Percentiles rank a stretch among this genome's conserved stretches.
Evolutionary conservation across 768 basidiomycete genomes (phyloP).

Genomic region (Tulasnella sp.): DNA sequence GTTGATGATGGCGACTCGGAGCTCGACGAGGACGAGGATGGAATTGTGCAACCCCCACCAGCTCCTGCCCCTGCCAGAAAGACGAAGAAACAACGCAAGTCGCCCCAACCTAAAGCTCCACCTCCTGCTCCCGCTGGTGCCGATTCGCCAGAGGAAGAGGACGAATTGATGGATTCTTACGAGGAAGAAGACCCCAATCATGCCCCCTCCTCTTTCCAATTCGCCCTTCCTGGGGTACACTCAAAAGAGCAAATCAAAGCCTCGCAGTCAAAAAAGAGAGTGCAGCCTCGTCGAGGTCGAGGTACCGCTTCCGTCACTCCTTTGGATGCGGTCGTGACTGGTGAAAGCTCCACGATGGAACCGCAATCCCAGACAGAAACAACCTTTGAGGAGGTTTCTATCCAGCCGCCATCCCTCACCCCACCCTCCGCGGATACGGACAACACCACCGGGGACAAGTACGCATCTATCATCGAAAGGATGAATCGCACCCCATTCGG

Average conservation of each 20-base stretch:
- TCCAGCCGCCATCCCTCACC: neutral
- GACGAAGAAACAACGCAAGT: neutral
- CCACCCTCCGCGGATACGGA: neutral
- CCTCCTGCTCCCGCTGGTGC: neutral
- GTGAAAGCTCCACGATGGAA: neutral
- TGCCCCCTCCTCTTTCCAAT: neutral
- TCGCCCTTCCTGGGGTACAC: neutral
- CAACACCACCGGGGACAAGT: neutral
- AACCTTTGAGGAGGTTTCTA: neutral
- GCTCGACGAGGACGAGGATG: conserved; percentile 2
- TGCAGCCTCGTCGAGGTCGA: neutral
- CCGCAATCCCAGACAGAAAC: neutral
- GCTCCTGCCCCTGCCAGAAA: neutral
- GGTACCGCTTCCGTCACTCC: neutral
- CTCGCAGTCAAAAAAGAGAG: neutral
- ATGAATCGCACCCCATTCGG: neutral
- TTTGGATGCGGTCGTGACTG: neutral
- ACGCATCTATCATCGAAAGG: neutral
- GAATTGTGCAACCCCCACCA: neutral
- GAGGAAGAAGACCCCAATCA: neutral
- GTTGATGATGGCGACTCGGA: neutral
- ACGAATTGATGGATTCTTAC: neutral
- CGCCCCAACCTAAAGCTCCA: neutral
- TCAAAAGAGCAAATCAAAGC: neutral
- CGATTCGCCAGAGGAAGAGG: neutral